Base-by-base conservation (phyloP, 192 early-diverging fungal genomes). In the Jimgerdemannia flammicorona region DNA sequence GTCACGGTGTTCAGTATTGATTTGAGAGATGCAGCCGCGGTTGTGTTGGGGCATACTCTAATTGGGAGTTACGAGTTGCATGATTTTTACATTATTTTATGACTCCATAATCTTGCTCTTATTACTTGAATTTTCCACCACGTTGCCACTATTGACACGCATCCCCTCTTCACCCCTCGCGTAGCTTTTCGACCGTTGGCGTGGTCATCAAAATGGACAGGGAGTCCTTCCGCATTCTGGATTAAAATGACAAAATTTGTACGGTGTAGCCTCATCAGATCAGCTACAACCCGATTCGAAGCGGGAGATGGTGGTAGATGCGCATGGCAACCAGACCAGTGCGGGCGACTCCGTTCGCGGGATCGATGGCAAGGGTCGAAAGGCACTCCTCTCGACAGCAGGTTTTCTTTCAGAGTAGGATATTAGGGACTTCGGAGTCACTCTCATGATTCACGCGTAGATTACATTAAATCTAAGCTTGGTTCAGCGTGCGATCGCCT, bases 1-100 rank as follows among this genome's bases (percentile, higher is more conserved):
- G 84, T 98, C 65, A 89, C 92, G 66, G 96, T 98, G 44, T 94
- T 99, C 78, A 84, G 94, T 6, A 95, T 94, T 73, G 96, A 98
- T 81, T 77, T 99, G 72, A 87, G 94, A 54, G 83, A 90, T 29
- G 90, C 92, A 14, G 87, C 87, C 72, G 96, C 96, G 68, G 85
- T 91, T 9, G 86, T 91, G 44, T 84, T 83, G 67, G 86, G 84
- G 14, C 77, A 81, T 68, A 79, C 85, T 3, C 80, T 84, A 4
- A 86, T 88, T 17, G 91, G 92, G 18, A 88, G 90, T 39, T 93
- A 93, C 77, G 96, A 97, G 70, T 86, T 95, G 20, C 91, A 96
- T 67, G 97, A 99, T 74, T 85, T 97, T 44, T 98, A 18, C 87
- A 91, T 72, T 83, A 18, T 20, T 54, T 42, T 64, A 7, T 54